Evolutionary conservation across 169 alveolate genomes (phyloP).

Genomic region (Cryptosporidium parvum): DNA sequence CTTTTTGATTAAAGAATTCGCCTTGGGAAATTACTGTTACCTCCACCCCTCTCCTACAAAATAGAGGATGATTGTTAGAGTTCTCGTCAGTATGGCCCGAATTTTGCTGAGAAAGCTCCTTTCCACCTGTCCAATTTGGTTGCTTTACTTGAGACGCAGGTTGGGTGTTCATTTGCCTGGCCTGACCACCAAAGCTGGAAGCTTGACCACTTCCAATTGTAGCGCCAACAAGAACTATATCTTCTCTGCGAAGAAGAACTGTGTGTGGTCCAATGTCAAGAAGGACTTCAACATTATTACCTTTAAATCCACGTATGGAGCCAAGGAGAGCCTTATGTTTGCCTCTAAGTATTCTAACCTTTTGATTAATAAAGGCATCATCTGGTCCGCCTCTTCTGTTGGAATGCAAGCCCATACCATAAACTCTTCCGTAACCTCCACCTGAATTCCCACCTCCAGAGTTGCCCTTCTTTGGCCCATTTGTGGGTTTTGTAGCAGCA

Average conservation of each 20-base stretch:
- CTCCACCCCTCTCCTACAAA: constrained; percentile 69
- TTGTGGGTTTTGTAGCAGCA: constrained; percentile 1
- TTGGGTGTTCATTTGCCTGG: constrained; percentile 19
- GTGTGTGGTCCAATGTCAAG: constrained; percentile 74
- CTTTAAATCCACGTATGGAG: constrained; percentile 63
- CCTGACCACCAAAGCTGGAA: constrained; percentile 44
- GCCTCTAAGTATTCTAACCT: constrained; percentile 50
- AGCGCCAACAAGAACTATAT: constrained; percentile 38
- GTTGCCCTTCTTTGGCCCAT: background rate
- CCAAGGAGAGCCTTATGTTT: constrained; percentile 66
- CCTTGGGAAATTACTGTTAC: constrained; percentile 70
- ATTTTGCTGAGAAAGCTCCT: background rate
- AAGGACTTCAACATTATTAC: constrained; percentile 61
- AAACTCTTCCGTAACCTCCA: constrained; percentile 13
- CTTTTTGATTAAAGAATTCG: constrained; percentile 55
- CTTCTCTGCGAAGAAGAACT: constrained; percentile 60
- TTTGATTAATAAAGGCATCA: constrained; percentile 45
- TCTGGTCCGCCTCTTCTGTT: constrained; percentile 69
- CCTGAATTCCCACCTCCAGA: background rate
- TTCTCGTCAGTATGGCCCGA: background rate
- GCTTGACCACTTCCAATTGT: background rate
- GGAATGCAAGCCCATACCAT: constrained; percentile 56
- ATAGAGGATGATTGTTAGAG: constrained; percentile 19
- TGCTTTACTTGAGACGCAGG: background rate
- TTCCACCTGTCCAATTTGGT: constrained; percentile 59